Percentiles rank a stretch among this genome's conserved stretches.
These are phyloP conservation scores for Aspergillus flavus DNA, from an alignment of 2,329 filamentous ascomycete species.

Conservation along the genomic window DNA sequence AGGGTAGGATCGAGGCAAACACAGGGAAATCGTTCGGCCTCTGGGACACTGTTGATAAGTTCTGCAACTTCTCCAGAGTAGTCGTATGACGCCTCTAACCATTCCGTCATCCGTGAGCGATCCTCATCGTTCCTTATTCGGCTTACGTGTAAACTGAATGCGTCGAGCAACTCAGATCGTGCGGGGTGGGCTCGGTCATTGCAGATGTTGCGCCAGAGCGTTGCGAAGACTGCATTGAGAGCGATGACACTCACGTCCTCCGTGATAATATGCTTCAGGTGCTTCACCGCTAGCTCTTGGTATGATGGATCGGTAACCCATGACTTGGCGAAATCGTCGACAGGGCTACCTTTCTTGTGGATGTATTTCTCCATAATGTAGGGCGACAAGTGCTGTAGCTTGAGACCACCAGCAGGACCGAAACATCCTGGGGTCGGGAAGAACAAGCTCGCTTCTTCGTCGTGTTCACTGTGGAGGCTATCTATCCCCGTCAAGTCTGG, in stretches of 20 bases:
- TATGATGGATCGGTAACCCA: constrained; percentile 46
- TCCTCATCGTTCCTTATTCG: constrained; percentile 34
- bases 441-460: neutral
- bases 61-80: constrained; percentile 48
- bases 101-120: constrained; percentile 47
- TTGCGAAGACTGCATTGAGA: constrained; percentile 55
- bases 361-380: neutral
- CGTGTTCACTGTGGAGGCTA: neutral
- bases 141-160: constrained; percentile 47
- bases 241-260: constrained; percentile 49
- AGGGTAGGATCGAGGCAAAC: constrained; percentile 55
- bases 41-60: constrained; percentile 41
- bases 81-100: constrained; percentile 57
- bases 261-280: constrained; percentile 49
- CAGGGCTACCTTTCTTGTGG: neutral
- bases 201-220: constrained; percentile 54
- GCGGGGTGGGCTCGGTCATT: constrained; percentile 48
- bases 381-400: neutral
- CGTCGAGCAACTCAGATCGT: constrained; percentile 46
- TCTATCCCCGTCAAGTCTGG: neutral
- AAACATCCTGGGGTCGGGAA: neutral
- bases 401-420: neutral
- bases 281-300: constrained; percentile 40
- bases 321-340: constrained; percentile 27
- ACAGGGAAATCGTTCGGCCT: constrained; percentile 48